A percentile compares a stretch with the other conserved stretches of the same genome.
These are phyloP conservation scores for Parascedosporium putredinis DNA, from an alignment of 2,329 filamentous ascomycete genomes.

Conservation along the genomic window DNA sequence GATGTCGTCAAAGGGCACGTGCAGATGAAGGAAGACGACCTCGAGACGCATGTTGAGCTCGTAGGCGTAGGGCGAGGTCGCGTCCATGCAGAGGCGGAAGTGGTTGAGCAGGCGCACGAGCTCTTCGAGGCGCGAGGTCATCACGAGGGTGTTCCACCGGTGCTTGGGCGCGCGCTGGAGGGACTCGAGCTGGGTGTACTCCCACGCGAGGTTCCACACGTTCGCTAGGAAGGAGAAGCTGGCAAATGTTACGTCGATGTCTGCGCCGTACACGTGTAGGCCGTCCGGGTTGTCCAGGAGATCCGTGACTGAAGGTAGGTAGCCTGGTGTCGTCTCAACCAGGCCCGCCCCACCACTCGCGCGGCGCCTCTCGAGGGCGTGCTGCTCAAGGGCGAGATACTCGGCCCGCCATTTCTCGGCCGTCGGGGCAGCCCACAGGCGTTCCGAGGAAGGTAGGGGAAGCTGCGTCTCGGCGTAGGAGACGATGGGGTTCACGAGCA, in stretches of 20 bases:
- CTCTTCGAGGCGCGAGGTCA: constrained; percentile 18
- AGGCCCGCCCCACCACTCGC: too few species aligned
- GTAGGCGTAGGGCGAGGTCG: not conserved
- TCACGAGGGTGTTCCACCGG: constrained; percentile 18
- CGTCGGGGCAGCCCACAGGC: constrained; percentile 17
- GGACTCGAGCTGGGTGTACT: constrained; percentile 19
- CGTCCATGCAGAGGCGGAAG: constrained; percentile 12
- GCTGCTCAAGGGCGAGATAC: constrained; percentile 36
- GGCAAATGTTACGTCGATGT: constrained; percentile 9
- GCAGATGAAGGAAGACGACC: constrained; percentile 51
- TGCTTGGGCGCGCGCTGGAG: constrained; percentile 15
- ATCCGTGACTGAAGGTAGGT: constrained; percentile 19
- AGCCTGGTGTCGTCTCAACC: too few species aligned
- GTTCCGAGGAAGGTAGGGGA: constrained; percentile 14
- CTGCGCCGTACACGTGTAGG: not conserved
- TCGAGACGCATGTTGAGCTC: constrained; percentile 23
- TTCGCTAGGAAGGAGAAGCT: constrained; percentile 15
- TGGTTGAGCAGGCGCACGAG: constrained; percentile 16
- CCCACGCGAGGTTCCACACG: constrained; percentile 19
- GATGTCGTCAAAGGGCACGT: constrained; percentile 54
- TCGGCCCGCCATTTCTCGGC: constrained; percentile 18
- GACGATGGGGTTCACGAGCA: constrained; percentile 19
- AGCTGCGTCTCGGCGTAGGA: constrained; percentile 22
- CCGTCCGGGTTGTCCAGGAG: constrained; percentile 13
- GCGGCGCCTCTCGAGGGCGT: too few species aligned